A percentile compares a stretch with the other conserved stretches of the same genome.
Evolutionary conservation across 306 rosid species (phyloP).

Genomic region (Quercus cerris): DNA sequence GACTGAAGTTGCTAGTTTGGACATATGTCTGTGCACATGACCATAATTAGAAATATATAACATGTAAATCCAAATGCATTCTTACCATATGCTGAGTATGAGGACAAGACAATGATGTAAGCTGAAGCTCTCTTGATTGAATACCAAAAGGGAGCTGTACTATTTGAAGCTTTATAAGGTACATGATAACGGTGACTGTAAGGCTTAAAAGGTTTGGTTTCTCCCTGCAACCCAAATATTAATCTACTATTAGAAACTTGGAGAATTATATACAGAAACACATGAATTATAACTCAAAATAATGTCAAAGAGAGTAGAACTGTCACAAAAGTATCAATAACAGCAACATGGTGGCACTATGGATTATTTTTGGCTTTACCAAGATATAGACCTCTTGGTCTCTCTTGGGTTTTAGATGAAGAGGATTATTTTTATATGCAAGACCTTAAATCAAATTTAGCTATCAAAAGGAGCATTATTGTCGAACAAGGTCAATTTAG

Average conservation of each 20-base stretch:
- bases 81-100: conserved; percentile 77
- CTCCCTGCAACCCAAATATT: conserved; percentile 44
- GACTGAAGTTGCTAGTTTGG: neutral
- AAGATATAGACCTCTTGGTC: neutral
- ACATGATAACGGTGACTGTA: conserved; percentile 42
- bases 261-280: neutral
- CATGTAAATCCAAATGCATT: neutral
- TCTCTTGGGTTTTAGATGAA: neutral
- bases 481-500: neutral
- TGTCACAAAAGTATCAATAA: neutral
- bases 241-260: neutral
- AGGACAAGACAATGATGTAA: conserved; percentile 65
- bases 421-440: neutral
- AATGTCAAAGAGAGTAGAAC: neutral
- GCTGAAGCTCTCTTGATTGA: conserved; percentile 80
- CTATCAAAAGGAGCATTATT: neutral
- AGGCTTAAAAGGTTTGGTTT: conserved; percentile 67
- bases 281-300: neutral
- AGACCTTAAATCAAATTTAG: neutral
- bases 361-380: neutral
- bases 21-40: neutral
- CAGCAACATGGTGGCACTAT: neutral
- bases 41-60: neutral
- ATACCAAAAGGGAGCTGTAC: conserved; percentile 66
- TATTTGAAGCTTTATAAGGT: conserved; percentile 44